Percentiles rank a stretch among this genome's conserved stretches.
These are phyloP conservation scores for Beta corolliflora DNA, from an alignment of 179 eudicot genomes.

Conservation along the genomic window DNA sequence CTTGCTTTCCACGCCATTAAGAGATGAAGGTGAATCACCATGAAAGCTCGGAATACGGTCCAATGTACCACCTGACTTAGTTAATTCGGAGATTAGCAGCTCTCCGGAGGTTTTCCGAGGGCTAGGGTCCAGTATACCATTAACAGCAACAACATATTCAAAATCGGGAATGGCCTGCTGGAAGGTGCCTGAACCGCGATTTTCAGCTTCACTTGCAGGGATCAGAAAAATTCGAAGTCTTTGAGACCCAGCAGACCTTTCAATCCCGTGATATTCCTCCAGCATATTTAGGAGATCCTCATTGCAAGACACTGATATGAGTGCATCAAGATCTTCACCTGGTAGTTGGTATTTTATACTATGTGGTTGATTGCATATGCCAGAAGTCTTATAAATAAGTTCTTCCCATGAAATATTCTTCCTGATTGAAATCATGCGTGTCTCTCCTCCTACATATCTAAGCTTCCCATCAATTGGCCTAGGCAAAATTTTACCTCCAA, in stretches of 20 bases:
- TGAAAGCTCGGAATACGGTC: slow-evolving; percentile 50
- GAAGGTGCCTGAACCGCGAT: slow-evolving; percentile 42
- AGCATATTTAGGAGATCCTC: slow-evolving; percentile 91
- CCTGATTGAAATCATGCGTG: slow-evolving; percentile 66
- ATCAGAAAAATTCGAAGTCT: slow-evolving; percentile 77
- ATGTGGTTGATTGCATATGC: slow-evolving; percentile 65
- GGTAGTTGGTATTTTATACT: slow-evolving; percentile 87
- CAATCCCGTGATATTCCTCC: slow-evolving; percentile 87
- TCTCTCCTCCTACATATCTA: slow-evolving; percentile 87
- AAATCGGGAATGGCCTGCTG: slow-evolving; percentile 63
- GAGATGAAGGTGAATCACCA: slow-evolving; percentile 54
- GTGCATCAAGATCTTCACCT: slow-evolving; percentile 94
- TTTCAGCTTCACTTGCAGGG: slow-evolving; percentile 53
- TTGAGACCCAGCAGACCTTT: slow-evolving; percentile 50
- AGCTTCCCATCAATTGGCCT: slow-evolving; percentile 84
- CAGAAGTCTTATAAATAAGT: slow-evolving; percentile 60
- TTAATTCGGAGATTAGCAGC: slow-evolving; percentile 44
- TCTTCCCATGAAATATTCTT: slow-evolving; percentile 59
- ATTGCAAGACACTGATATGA: slow-evolving; percentile 82
- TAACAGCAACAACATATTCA: slow-evolving; percentile 84
- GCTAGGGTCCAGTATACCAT: slow-evolving; percentile 60
- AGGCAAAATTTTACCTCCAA: slow-evolving; percentile 84
- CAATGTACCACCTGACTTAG: slow-evolving; percentile 33
- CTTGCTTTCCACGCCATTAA: slow-evolving; percentile 42
- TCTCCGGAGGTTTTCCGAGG: slow-evolving; percentile 55